A percentile compares a stretch with the other conserved stretches of the same genome.
Evolutionary conservation across 2,329 filamentous ascomycete species (phyloP).

Genomic region (Hypoxylon sp.): DNA sequence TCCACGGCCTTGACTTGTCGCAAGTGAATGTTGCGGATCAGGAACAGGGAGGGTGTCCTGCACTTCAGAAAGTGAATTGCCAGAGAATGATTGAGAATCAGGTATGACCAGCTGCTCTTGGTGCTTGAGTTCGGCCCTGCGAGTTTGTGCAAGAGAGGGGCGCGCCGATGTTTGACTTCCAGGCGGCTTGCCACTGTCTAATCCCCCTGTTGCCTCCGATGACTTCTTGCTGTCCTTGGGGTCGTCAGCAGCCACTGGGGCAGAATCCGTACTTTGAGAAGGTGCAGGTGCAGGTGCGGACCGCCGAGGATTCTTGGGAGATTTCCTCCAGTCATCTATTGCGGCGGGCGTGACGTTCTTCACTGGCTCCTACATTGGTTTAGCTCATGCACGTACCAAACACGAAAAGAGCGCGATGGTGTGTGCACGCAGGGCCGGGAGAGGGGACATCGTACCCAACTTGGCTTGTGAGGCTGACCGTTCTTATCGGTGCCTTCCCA

Average conservation of each 20-base stretch:
- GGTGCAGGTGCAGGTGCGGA: neutral
- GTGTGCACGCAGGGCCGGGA: neutral
- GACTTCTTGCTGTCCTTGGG: neutral
- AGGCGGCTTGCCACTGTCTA: neutral
- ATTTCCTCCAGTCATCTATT: constrained; percentile 44
- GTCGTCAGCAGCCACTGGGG: neutral
- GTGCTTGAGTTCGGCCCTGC: constrained; percentile 4
- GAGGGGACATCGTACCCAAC: constrained; percentile 60
- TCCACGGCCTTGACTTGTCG: constrained; percentile 30
- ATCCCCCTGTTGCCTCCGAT: constrained; percentile 6
- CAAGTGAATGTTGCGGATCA: constrained; percentile 9
- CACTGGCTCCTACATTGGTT: constrained; percentile 46
- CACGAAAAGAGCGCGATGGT: neutral
- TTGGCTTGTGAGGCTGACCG: constrained; percentile 60
- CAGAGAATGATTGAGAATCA: constrained; percentile 51
- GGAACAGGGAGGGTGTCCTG: constrained; percentile 34
- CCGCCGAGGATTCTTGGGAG: constrained; percentile 5
- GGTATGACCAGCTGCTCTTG: constrained; percentile 46
- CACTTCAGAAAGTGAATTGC: constrained; percentile 40
- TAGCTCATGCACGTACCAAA: constrained; percentile 12
- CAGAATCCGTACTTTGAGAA: neutral
- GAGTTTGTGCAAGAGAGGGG: constrained; percentile 18
- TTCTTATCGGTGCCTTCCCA: constrained; percentile 66
- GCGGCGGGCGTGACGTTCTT: constrained; percentile 45
- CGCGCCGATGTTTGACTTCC: no score